Evolutionary conservation across 805 yeast genomes (phyloP).

Genomic region (Pichia gijzeniarum): DNA sequence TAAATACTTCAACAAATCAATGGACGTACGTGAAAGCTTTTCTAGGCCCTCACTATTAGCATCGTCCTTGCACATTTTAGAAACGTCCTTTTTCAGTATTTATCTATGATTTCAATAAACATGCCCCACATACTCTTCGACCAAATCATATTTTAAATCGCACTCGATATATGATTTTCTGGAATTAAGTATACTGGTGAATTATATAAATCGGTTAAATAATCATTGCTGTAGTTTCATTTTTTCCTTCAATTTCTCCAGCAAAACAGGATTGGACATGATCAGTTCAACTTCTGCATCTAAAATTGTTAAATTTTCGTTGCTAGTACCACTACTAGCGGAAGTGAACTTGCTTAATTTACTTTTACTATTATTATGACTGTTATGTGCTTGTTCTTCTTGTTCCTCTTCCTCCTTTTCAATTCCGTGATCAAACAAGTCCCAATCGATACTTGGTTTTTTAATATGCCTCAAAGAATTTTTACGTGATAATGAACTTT

Average conservation of each 20-base stretch:
- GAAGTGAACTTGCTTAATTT: background rate
- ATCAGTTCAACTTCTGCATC: constrained; percentile 18
- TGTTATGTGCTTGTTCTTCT: background rate
- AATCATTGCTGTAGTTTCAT: background rate
- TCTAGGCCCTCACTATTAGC: background rate
- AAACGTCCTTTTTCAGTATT: background rate
- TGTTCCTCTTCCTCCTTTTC: background rate
- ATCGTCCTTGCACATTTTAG: background rate
- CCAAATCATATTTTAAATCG: too few species aligned
- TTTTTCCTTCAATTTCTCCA: constrained; percentile 12
- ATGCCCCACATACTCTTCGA: too few species aligned
- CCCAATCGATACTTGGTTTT: constrained; percentile 19
- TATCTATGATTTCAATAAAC: too few species aligned
- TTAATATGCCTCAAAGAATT: constrained; percentile 12
- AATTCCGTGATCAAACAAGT: constrained; percentile 11
- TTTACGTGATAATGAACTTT: constrained; percentile 9
- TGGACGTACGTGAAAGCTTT: background rate
- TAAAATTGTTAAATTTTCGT: constrained; percentile 1
- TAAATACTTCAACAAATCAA: background rate
- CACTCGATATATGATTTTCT: too few species aligned
- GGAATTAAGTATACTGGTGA: too few species aligned
- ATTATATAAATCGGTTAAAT: background rate
- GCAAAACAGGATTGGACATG: constrained; percentile 15
- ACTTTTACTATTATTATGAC: background rate
- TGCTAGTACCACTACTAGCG: constrained; percentile 10